A percentile compares a stretch with the other conserved stretches of the same genome.
Conservation (phyloP, 169 alveolate genomes). For the Plasmodium inui region DNA sequence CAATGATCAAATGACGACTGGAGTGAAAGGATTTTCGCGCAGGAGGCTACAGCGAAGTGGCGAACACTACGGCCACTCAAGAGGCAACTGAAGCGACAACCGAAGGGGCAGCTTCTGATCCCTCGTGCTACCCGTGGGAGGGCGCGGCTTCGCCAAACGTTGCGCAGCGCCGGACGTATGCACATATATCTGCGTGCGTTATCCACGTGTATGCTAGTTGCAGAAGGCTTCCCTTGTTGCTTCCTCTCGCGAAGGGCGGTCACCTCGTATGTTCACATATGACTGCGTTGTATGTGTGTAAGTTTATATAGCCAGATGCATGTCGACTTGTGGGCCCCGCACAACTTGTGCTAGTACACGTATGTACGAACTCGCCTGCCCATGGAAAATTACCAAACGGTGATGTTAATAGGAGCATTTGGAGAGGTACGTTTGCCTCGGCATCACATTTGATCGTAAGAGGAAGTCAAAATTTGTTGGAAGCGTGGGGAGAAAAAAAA, state of each 20-base stretch:
- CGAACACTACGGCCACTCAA: neutral
- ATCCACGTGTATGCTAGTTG: neutral
- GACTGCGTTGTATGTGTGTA: neutral
- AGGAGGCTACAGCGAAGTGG: neutral
- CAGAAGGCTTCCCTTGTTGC: neutral
- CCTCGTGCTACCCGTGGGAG: neutral
- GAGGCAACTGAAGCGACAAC: too few relatives aligned
- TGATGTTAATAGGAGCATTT: neutral
- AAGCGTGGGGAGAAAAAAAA: neutral
- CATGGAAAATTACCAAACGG: neutral
- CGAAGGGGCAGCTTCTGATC: neutral
- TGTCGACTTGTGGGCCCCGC: neutral
- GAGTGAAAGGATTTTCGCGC: neutral
- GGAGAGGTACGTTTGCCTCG: neutral
- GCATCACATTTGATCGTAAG: neutral
- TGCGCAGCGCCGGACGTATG: neutral
- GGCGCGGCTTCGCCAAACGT: neutral
- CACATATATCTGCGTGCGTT: neutral
- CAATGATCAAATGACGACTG: neutral
- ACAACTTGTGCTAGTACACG: neutral
- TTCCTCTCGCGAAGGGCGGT: neutral
- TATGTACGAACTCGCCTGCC: neutral
- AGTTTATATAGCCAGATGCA: neutral
- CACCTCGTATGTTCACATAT: conserved; percentile 1
- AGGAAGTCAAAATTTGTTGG: too few relatives aligned